Base-by-base conservation (phyloP, 352 stramenopile genomes). In the Phytopythium mirpurense region DNA sequence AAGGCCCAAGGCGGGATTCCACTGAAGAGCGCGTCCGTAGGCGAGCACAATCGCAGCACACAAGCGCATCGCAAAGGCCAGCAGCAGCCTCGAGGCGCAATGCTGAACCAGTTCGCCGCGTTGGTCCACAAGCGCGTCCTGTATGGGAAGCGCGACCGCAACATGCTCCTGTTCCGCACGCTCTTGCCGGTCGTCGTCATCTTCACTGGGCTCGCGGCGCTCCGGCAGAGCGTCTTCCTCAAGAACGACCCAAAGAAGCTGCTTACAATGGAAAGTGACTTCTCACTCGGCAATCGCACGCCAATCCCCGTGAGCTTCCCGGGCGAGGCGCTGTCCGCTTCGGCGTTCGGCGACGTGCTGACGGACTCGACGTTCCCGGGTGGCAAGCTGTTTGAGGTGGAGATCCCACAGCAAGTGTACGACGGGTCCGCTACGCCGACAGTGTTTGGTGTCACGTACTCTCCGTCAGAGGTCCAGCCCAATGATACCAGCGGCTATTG, bases 101-200 rank as follows among this genome's bases (percentile, higher is more conserved):
- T 66, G 51, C 23, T 48, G 12, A 57, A 57, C 10, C 83, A 93
- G 21, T 54, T 93, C 35, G 57, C 42, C 18, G 83, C 81, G 9
- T 57, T 93, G 6, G 40, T 91, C 11, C 56, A 61, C 32, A 93
- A 93, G 52, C 70, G 80, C 11, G 31, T 83, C 16, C 54, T 68
- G 15, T 72, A 62, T 18, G 78, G 75, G 0, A 82, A 70, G 24
- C 72, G 83, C 15, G 83, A 93, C 50, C 65, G 70, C 10, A 74
- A 70, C 34, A 82, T 88, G 67, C 40, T 96, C 5, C 71, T 87
- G 51, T 94, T 85, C 63, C 89, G 83, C 56, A 80, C 60, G 2
- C 23, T 93, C 11, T 59, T 94, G 18, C 86, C 86, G 0, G 63
- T 89, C 38, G 47, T 82, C 5, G 58, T 91, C n/a, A 67, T 95